These are phyloP conservation scores for Auriscalpium vulgare DNA, from an alignment of 768 basidiomycete species.

Conservation along the genomic window DNA sequence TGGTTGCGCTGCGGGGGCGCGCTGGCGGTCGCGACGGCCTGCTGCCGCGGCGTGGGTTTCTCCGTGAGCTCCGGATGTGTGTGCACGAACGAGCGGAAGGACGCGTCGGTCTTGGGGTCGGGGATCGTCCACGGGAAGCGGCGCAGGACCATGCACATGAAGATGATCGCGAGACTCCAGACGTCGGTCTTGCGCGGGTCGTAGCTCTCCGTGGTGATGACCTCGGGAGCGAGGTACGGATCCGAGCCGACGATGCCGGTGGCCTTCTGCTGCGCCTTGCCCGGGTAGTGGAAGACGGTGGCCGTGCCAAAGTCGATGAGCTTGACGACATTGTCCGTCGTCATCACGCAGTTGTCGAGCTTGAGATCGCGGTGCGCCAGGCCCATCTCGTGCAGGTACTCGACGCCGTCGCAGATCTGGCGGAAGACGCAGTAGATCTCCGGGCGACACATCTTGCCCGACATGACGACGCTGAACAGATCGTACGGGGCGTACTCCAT, in stretches of 20 bases:
- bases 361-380: slow-evolving; percentile 98
- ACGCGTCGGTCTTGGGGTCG: slow-evolving; percentile 86
- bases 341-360: slow-evolving; percentile 99
- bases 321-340: slow-evolving; percentile 88
- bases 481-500: slow-evolving; percentile 99
- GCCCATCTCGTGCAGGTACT: slow-evolving; percentile 95
- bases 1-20: not conserved
- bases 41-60: slow-evolving; percentile 19
- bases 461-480: slow-evolving; percentile 99
- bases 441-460: slow-evolving; percentile 94
- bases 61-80: slow-evolving; percentile 81
- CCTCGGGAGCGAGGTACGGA: slow-evolving; percentile 97
- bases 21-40: not conserved
- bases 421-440: slow-evolving; percentile 99
- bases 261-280: slow-evolving; percentile 69
- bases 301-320: slow-evolving; percentile 99
- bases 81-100: slow-evolving; percentile 85
- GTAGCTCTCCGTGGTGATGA: slow-evolving; percentile 70
- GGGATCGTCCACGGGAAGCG: slow-evolving; percentile 99
- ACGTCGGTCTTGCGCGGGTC: slow-evolving; percentile 98
- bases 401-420: slow-evolving; percentile 96
- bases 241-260: slow-evolving; percentile 94
- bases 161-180: slow-evolving; percentile 97
- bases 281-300: slow-evolving; percentile 98
- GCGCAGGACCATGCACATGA: slow-evolving; percentile 97